Percentiles rank a stretch among this genome's conserved stretches.
phyloP scores from a whole-genome alignment of 768 basidiomycete genomes.

The Glaciozyma martinii region DNA sequence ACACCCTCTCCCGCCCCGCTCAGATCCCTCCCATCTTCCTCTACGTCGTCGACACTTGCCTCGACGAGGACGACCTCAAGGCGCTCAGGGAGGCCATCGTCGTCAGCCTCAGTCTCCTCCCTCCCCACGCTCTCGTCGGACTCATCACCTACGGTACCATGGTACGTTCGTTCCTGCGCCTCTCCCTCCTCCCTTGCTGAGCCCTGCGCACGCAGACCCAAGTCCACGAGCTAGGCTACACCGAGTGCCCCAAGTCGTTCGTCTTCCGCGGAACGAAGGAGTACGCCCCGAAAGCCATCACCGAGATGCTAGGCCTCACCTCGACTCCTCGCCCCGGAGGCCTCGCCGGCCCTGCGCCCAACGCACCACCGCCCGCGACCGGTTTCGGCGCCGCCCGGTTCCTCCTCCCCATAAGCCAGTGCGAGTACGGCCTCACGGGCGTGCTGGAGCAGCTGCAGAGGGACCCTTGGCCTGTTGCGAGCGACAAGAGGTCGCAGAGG shows the following conservation, averaged over 20 bases:
- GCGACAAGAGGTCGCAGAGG: conserved; percentile 80
- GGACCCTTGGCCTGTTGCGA: conserved; percentile 96
- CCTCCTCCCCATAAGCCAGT: conserved; percentile 79
- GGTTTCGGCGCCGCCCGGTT: conserved; percentile 68
- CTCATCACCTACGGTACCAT: conserved; percentile 95
- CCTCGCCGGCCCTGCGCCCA: conserved; percentile 59
- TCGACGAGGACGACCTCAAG: conserved; percentile 86
- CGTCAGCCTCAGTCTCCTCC: conserved; percentile 82
- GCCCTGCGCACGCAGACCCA: conserved; percentile 56
- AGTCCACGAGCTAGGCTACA: conserved; percentile 96
- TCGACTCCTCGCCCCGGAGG: conserved; percentile 56
- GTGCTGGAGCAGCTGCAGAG: conserved; percentile 77
- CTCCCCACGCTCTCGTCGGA: conserved; percentile 88
- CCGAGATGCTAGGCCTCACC: conserved; percentile 90
- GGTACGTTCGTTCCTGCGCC: conserved; percentile 46
- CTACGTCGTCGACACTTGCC: conserved; percentile 92
- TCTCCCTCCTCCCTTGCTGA: background rate
- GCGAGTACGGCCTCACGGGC: conserved; percentile 91
- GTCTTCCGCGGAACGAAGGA: conserved; percentile 98
- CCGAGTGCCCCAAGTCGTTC: conserved; percentile 93
- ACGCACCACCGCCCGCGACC: conserved; percentile 37
- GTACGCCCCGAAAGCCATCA: conserved; percentile 89
- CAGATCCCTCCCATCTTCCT: conserved; percentile 93
- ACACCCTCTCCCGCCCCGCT: conserved; percentile 85
- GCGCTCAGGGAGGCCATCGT: conserved; percentile 90